Base-by-base conservation (phyloP, 169 alveolate genomes). In the Plasmodium gaboni region DNA sequence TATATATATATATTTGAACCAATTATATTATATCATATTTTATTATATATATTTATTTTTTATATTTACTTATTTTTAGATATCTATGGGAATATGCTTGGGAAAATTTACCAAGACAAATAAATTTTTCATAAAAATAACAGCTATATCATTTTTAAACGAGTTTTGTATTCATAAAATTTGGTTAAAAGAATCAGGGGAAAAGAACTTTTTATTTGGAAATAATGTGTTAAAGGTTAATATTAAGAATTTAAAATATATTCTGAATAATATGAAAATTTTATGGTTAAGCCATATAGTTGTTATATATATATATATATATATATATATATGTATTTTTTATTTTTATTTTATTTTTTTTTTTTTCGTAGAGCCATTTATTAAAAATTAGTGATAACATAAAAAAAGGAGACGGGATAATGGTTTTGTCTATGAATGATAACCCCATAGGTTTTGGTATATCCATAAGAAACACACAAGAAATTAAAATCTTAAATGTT, bases 361-460 rank as follows among this genome's bases (percentile, higher is more conserved):
- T 32, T 17, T 71, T 64, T 73, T 12, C 50, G 68, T 70, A 86
- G 92, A 60, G 87, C 19, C 87, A 86, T 48, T 51, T 86, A 44
- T 42, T 86, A 60, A 86, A 86, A 86, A 53, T 86, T 19, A 72
- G 87, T 50, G 92, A 86, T 60, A 86, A 71, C 48, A 86, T 86
- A 70, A 86, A 61, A 70, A 86, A 72, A 53, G 92, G 92, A 46
- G 92, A 86, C 19, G 92, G 92, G 24, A 32, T 86, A 70, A 64
- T 86, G 12, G 87, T 86, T 24, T 42, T 86, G 22, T 86, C 92
- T 19, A 70, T 69, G 87, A 63, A 86, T 51, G 92, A 86, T 51
- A 86, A 74, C 51, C 92, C 92, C 13, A 71, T 86, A 44, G 92
- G 92, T n/a, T 86, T 86, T 70, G 92, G 92, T 22, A 61, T 86